A percentile compares a stretch with the other conserved stretches of the same genome.
phyloP scores from a whole-genome alignment of 345 rosid species.

The Boechera stricta region DNA sequence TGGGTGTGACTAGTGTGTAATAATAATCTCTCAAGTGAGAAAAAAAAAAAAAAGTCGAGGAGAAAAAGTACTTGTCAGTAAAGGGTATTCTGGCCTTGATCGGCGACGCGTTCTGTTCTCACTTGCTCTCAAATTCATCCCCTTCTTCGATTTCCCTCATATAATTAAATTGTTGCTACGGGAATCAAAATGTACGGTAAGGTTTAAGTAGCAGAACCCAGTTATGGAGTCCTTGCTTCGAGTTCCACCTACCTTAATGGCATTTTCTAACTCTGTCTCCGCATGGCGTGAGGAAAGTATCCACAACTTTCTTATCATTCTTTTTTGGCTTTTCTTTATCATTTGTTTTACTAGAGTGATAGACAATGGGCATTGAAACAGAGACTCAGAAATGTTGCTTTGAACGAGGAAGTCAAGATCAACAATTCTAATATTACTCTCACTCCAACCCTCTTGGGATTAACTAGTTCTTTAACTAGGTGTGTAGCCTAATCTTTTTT shows the following conservation, averaged over 20 bases:
- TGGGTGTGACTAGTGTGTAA: too few relatives aligned
- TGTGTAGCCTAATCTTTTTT: constrained; percentile 30
- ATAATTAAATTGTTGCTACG: too few relatives aligned
- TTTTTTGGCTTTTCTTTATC: not conserved
- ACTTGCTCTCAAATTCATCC: not conserved
- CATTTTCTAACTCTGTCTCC: constrained; percentile 70
- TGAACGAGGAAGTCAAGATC: constrained; percentile 79
- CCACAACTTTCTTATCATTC: not conserved
- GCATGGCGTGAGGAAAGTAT: constrained; percentile 71
- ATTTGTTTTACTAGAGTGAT: constrained; percentile 29
- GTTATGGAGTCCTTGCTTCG: constrained; percentile 37
- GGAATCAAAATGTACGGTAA: not conserved
- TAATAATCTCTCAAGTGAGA: too few relatives aligned
- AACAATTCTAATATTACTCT: constrained; percentile 46
- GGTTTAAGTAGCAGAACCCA: constrained; percentile 29
- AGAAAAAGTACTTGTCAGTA: too few relatives aligned
- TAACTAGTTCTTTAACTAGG: constrained; percentile 80
- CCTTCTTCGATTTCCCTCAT: too few relatives aligned
- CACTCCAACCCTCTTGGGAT: constrained; percentile 82
- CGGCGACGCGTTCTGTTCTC: not conserved
- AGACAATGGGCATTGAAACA: constrained; percentile 42
- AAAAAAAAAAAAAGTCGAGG: too few relatives aligned
- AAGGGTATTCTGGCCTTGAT: too few relatives aligned
- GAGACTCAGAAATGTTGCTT: constrained; percentile 80
- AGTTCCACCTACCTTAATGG: constrained; percentile 67